Percentiles rank a stretch among this genome's conserved stretches.
Evolutionary conservation across 495 filamentous ascomycete species (phyloP).

Genomic region (Chlorociboria aeruginascens): DNA sequence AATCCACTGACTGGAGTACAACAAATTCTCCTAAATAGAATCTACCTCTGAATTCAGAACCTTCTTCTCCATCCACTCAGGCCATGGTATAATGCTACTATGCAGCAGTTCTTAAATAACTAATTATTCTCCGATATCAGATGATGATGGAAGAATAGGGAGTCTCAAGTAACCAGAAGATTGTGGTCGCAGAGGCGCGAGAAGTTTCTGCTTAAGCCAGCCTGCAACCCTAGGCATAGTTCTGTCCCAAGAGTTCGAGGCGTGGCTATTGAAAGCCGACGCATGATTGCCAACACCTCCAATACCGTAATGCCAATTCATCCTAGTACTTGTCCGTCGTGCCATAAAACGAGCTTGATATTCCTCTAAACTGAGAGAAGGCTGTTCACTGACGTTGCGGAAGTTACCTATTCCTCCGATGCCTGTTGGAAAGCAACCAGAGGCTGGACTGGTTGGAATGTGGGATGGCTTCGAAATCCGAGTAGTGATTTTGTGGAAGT

Average conservation of each 20-base stretch:
- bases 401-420: not conserved
- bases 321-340: not conserved
- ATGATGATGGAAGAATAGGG: no score
- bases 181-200: no score
- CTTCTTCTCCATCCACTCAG: no score
- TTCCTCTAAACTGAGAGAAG: not conserved
- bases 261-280: not conserved
- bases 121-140: no score
- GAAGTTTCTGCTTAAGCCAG: not conserved
- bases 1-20: no score
- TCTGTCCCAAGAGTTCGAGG: not conserved
- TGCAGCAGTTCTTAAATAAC: no score
- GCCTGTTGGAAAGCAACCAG: no score
- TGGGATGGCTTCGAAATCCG: not conserved
- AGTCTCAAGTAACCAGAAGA: no score
- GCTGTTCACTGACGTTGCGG: not conserved
- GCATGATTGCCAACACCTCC: not conserved
- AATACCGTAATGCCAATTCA: not conserved
- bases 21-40: no score
- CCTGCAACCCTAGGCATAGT: not conserved
- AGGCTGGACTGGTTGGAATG: no score
- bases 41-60: no score
- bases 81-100: no score
- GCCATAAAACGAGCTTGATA: not conserved
- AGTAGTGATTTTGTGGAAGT: not conserved